Conservation (phyloP, 208 protist species). For the Lotmaria passim region DNA sequence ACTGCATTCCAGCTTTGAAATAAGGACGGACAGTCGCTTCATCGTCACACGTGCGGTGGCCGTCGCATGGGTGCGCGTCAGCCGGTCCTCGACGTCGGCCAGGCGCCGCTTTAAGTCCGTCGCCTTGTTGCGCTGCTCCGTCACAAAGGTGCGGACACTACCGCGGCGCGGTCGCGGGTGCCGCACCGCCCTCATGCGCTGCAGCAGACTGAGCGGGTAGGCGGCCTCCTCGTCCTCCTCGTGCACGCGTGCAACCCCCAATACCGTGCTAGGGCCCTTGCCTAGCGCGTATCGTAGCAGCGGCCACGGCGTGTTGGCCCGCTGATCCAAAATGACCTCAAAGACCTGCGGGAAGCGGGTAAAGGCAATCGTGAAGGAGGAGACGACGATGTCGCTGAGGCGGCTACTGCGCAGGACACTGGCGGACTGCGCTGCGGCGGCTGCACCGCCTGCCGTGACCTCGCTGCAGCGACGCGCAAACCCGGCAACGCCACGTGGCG, state of each 20-base stretch:
- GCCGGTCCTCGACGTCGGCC: not conserved
- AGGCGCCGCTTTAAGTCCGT: slow-evolving; percentile 30
- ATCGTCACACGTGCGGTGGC: slow-evolving; percentile 19
- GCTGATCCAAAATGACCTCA: slow-evolving; percentile 46
- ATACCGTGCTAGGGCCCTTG: slow-evolving; percentile 47
- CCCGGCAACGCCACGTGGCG: slow-evolving; percentile 2
- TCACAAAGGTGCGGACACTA: slow-evolving; percentile 39
- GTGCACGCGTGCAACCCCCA: slow-evolving; percentile 32
- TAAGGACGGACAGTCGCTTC: slow-evolving; percentile 36
- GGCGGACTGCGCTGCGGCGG: not conserved
- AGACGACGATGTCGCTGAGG: slow-evolving; percentile 43
- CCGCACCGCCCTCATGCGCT: slow-evolving; percentile 36
- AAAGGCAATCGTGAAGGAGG: slow-evolving; percentile 46
- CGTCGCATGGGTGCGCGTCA: not conserved
- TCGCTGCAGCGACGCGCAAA: slow-evolving; percentile 9
- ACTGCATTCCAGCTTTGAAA: slow-evolving; percentile 32
- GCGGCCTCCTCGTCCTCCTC: slow-evolving; percentile 53
- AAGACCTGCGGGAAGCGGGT: slow-evolving; percentile 26
- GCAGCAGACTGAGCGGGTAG: slow-evolving; percentile 41
- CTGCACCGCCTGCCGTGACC: not conserved
- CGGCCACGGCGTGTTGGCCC: slow-evolving; percentile 44
- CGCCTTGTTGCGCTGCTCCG: slow-evolving; percentile 30
- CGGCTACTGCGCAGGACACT: not conserved
- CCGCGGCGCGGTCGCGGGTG: slow-evolving; percentile 38
- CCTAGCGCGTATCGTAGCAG: slow-evolving; percentile 49